These are phyloP conservation scores for Russula abietina DNA, from an alignment of 768 basidiomycete species.

Conservation along the genomic window DNA sequence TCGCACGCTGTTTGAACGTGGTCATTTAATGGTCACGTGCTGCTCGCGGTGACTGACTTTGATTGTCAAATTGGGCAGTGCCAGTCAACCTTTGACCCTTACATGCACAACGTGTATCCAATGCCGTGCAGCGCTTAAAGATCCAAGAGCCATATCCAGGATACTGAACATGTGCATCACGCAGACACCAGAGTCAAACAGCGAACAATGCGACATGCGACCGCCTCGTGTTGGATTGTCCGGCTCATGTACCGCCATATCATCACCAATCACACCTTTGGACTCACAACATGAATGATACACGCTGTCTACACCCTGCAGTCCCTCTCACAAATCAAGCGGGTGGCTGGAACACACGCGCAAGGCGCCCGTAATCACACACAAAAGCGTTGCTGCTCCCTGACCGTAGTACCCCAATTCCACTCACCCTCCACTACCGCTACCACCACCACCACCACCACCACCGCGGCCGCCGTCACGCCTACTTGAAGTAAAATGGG, in stretches of 20 bases:
- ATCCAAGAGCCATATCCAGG: not conserved
- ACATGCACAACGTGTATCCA: slow-evolving; percentile 1
- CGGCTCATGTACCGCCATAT: slow-evolving; percentile 5
- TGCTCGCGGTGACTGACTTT: no score
- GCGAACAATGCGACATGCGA: slow-evolving; percentile 17
- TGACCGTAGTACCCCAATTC: not conserved
- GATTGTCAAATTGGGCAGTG: not conserved
- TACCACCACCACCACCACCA: not conserved
- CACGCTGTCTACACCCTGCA: slow-evolving; percentile 22
- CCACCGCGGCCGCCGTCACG: no score
- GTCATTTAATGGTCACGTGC: not conserved
- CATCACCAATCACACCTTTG: slow-evolving; percentile 18
- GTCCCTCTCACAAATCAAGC: slow-evolving; percentile 14
- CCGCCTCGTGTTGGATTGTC: slow-evolving; percentile 15
- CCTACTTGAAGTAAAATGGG: slow-evolving; percentile 20
- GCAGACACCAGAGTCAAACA: not conserved
- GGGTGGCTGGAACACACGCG: slow-evolving; percentile 12
- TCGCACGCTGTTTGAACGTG: not conserved
- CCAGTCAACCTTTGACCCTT: not conserved
- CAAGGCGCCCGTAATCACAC: slow-evolving; percentile 7
- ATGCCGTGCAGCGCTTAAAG: not conserved
- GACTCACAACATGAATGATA: slow-evolving; percentile 9
- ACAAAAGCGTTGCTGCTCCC: slow-evolving; percentile 15
- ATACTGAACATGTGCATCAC: slow-evolving; percentile 12
- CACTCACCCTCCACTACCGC: slow-evolving; percentile 1